phyloP scores from a whole-genome alignment of 441 rosid species.

The Metrosideros polymorpha region DNA sequence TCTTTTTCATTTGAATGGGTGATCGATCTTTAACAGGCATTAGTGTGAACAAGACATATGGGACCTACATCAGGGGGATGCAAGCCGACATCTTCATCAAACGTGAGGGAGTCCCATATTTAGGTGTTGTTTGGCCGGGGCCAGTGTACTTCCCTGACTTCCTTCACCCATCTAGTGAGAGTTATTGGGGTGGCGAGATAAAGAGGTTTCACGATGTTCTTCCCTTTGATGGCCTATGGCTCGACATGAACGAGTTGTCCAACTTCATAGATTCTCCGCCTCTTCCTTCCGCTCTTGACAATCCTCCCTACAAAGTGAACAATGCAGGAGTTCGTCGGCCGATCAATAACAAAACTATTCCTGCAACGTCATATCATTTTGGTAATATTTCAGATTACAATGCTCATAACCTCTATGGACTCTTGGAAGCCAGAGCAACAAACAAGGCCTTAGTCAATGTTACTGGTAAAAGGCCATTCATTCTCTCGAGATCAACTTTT shows the following conservation, averaged over 20 bases:
- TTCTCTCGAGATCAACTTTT: background rate
- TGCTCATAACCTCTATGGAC: slow-evolving; percentile 62
- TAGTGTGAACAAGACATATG: slow-evolving; percentile 31
- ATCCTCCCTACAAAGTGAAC: slow-evolving; percentile 74
- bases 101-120: slow-evolving; percentile 39
- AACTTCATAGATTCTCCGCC: slow-evolving; percentile 46
- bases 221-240: slow-evolving; percentile 63
- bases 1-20: background rate
- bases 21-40: slow-evolving; percentile 27
- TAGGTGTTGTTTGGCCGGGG: slow-evolving; percentile 74
- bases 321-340: slow-evolving; percentile 18
- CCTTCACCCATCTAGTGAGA: slow-evolving; percentile 30
- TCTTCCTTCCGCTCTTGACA: slow-evolving; percentile 41
- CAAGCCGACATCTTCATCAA: slow-evolving; percentile 48
- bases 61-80: slow-evolving; percentile 50
- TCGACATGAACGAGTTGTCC: slow-evolving; percentile 78
- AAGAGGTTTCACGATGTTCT: slow-evolving; percentile 34
- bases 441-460: background rate
- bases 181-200: slow-evolving; percentile 55
- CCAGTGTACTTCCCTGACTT: slow-evolving; percentile 60
- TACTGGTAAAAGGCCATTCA: background rate
- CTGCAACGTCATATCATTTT: slow-evolving; percentile 47
- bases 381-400: slow-evolving; percentile 49
- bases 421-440: slow-evolving; percentile 1
- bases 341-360: slow-evolving; percentile 33